A percentile compares a stretch with the other conserved stretches of the same genome.
These are phyloP conservation scores for Candida sp. DNA, from an alignment of 1,139 yeast genomes.

Conservation along the genomic window DNA sequence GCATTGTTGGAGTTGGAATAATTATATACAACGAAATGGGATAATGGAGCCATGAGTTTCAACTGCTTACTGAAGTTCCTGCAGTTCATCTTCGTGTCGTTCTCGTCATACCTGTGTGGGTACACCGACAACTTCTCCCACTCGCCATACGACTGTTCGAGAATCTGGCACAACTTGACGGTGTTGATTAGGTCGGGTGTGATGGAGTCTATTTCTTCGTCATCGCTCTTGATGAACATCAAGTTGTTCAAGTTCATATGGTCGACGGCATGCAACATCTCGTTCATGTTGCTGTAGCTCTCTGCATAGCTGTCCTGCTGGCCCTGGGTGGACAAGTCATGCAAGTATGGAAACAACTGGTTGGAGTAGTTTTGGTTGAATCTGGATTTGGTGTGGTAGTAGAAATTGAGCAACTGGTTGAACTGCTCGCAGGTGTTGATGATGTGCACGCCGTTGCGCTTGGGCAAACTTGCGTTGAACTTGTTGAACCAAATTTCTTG, in stretches of 20 bases:
- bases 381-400: slow-evolving; percentile 24
- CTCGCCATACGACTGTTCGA: background rate
- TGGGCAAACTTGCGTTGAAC: slow-evolving; percentile 18
- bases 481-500: slow-evolving; percentile 10
- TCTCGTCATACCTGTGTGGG: background rate
- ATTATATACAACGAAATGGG: slow-evolving; percentile 38
- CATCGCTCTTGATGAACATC: slow-evolving; percentile 20
- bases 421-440: slow-evolving; percentile 16
- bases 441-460: slow-evolving; percentile 14
- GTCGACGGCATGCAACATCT: background rate
- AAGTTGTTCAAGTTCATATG: slow-evolving; percentile 15
- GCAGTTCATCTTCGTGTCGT: slow-evolving; percentile 19
- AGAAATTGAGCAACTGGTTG: slow-evolving; percentile 26
- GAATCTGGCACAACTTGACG: slow-evolving; percentile 9
- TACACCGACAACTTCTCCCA: background rate
- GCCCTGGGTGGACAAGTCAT: slow-evolving; percentile 31
- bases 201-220: slow-evolving; percentile 8
- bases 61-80: slow-evolving; percentile 36
- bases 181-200: slow-evolving; percentile 25
- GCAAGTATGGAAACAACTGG: slow-evolving; percentile 40
- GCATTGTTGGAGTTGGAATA: slow-evolving; percentile 20
- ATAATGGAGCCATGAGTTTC: slow-evolving; percentile 35
- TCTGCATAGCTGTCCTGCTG: slow-evolving; percentile 29
- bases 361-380: slow-evolving; percentile 17
- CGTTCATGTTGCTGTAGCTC: background rate